phyloP scores from a whole-genome alignment of 305 asterid species.

The Solanum chacoense region DNA sequence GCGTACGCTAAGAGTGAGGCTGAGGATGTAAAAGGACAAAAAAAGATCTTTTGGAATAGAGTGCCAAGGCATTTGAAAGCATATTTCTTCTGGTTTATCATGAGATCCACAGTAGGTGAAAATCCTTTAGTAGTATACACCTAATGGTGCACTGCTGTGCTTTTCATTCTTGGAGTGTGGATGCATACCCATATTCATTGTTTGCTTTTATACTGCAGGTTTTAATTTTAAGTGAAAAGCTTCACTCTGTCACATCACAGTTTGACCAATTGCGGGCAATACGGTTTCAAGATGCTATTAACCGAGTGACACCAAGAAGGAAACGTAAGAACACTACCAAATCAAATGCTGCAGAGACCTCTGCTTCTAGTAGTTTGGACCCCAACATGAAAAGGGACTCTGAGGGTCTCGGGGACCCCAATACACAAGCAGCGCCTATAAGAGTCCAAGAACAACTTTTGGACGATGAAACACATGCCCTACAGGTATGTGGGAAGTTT shows the following conservation, averaged over 20 bases:
- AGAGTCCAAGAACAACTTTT: slow-evolving; percentile 63
- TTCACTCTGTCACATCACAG: slow-evolving; percentile 71
- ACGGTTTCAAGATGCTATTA: slow-evolving; percentile 85
- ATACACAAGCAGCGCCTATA: slow-evolving; percentile 41
- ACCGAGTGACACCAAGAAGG: slow-evolving; percentile 74
- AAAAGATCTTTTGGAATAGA: not conserved
- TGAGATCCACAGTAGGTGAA: not conserved
- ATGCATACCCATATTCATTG: not conserved
- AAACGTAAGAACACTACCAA: slow-evolving; percentile 32
- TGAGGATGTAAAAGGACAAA: not conserved
- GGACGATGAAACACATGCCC: slow-evolving; percentile 78
- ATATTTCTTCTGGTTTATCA: not conserved
- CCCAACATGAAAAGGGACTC: slow-evolving; percentile 21
- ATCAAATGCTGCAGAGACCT: slow-evolving; percentile 21
- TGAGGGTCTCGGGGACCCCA: slow-evolving; percentile 29
- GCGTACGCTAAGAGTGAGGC: not conserved
- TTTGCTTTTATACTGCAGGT: slow-evolving; percentile 35
- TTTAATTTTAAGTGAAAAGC: slow-evolving; percentile 81
- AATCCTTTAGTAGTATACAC: not conserved
- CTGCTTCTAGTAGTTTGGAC: slow-evolving; percentile 22
- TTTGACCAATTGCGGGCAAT: slow-evolving; percentile 90
- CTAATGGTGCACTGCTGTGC: not conserved
- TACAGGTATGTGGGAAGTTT: slow-evolving; percentile 44
- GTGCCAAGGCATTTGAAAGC: not conserved
- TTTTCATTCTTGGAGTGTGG: not conserved